phyloP scores from a whole-genome alignment of 176 grass and related monocot genomes.

The Thinopyrum elongatum region DNA sequence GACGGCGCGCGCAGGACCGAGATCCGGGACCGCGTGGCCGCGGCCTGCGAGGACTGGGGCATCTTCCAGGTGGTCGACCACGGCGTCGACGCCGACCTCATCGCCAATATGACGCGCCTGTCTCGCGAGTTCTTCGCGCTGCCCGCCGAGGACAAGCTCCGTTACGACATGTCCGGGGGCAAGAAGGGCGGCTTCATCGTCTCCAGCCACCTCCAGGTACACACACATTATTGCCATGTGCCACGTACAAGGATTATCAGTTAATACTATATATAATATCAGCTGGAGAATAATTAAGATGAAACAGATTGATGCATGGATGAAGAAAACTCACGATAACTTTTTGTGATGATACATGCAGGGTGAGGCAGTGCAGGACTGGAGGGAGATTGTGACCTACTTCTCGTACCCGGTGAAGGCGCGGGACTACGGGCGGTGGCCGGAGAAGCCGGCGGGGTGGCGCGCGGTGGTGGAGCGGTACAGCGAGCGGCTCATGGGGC shows the following conservation, averaged over 20 bases:
- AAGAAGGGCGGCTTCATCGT: slow-evolving; percentile 99
- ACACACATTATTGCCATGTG: background rate
- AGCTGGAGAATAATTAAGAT: background rate
- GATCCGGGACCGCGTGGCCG: slow-evolving; percentile 62
- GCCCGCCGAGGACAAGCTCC: slow-evolving; percentile 75
- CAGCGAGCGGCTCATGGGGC: slow-evolving; percentile 68
- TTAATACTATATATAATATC: too few species aligned
- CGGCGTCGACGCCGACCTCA: slow-evolving; percentile 55
- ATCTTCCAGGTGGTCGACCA: slow-evolving; percentile 97
- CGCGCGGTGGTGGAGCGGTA: slow-evolving; percentile 59
- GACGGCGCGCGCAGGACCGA: slow-evolving; percentile 46
- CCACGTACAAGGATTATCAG: background rate
- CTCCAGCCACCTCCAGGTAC: slow-evolving; percentile 92
- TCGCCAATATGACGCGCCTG: slow-evolving; percentile 53
- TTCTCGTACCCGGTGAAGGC: slow-evolving; percentile 79
- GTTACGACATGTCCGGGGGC: slow-evolving; percentile 86
- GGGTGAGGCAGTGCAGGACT: slow-evolving; percentile 90
- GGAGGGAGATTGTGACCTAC: slow-evolving; percentile 90
- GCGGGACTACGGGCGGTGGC: slow-evolving; percentile 83
- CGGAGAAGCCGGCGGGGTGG: slow-evolving; percentile 81
- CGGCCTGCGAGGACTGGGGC: slow-evolving; percentile 85
- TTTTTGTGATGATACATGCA: slow-evolving; percentile 15
- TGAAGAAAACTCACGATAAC: background rate
- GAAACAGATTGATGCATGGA: background rate
- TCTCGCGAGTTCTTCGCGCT: slow-evolving; percentile 81